Percentiles rank a stretch among this genome's conserved stretches.
phyloP scores from a whole-genome alignment of 306 rosid genomes.

The Vigna mungo region DNA sequence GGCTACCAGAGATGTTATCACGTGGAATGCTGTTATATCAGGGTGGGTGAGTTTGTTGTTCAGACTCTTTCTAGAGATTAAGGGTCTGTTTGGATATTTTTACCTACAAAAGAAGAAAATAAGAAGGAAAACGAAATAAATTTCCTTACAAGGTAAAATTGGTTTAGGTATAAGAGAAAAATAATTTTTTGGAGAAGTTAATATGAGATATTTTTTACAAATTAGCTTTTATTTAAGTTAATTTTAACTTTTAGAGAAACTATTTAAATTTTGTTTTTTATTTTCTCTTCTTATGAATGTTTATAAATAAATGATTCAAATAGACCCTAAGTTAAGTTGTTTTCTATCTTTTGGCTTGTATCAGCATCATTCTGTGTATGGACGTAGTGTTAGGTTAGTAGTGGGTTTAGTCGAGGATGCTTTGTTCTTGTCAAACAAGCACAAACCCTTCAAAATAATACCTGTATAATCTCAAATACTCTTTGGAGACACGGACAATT shows the following conservation, averaged over 20 bases:
- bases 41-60: constrained; percentile 58
- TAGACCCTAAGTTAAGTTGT: neutral
- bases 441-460: constrained; percentile 1
- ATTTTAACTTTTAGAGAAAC: neutral
- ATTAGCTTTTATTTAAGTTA: neutral
- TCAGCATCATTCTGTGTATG: neutral
- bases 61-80: neutral
- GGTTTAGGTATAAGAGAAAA: neutral
- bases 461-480: neutral
- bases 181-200: neutral
- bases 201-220: neutral
- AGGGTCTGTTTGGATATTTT: neutral
- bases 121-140: neutral
- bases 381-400: neutral
- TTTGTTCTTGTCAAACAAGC: neutral
- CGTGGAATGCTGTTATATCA: constrained; percentile 92
- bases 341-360: neutral
- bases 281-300: neutral
- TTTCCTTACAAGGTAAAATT: neutral
- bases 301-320: neutral
- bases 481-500: neutral
- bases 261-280: too few species aligned
- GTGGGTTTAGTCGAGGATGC: neutral
- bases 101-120: neutral
- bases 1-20: constrained; percentile 64